A percentile compares a stretch with the other conserved stretches of the same genome.
phyloP scores from a whole-genome alignment of 2,329 filamentous ascomycete species.

The Alternaria sp. region DNA sequence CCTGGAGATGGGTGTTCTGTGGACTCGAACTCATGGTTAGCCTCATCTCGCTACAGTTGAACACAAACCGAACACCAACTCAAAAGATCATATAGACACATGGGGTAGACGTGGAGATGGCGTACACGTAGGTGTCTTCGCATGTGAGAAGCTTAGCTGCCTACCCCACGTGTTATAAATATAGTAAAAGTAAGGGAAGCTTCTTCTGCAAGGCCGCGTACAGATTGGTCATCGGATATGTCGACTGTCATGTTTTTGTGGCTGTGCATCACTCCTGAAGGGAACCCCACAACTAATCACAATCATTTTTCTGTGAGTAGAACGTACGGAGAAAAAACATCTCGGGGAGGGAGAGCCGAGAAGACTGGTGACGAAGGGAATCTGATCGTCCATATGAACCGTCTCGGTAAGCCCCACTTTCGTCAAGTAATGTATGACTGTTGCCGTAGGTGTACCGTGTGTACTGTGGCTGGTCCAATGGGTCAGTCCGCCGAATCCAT shows the following conservation, averaged over 20 bases:
- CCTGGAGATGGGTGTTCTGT: background rate
- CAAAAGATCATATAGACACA: background rate
- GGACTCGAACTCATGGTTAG: background rate
- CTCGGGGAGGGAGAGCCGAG: background rate
- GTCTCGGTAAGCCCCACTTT: background rate
- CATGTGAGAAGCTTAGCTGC: background rate
- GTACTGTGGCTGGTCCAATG: background rate
- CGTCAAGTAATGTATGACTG: background rate
- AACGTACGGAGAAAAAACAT: background rate
- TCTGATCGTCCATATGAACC: background rate
- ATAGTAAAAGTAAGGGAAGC: background rate
- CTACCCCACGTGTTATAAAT: too few species aligned
- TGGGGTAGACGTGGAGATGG: fast-evolving
- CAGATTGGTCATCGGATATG: background rate
- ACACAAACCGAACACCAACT: background rate
- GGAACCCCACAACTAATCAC: background rate
- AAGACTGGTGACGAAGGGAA: background rate
- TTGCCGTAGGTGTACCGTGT: background rate
- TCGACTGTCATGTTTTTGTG: background rate
- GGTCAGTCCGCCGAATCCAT: background rate
- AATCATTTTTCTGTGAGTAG: background rate
- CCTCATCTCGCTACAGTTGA: background rate
- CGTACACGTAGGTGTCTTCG: background rate
- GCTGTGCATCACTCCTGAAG: background rate
- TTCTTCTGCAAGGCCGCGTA: background rate